Evolutionary conservation across 768 basidiomycete genomes (phyloP).

Genomic region (Mycena vulgaris): DNA sequence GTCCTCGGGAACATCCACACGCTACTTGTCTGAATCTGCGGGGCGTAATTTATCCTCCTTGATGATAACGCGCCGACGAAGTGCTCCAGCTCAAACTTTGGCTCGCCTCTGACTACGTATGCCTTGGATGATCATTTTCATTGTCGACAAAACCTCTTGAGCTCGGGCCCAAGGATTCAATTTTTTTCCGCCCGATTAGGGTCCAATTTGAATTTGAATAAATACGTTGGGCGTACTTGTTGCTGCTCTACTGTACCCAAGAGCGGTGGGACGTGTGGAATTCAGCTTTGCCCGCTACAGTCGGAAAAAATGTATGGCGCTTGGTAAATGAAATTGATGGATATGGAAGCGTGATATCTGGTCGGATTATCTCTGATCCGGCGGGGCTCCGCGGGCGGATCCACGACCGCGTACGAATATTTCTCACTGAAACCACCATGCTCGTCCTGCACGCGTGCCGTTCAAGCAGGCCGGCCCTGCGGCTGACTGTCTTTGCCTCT

Average conservation of each 20-base stretch:
- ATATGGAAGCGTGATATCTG: too few relatives aligned
- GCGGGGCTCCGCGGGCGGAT: not conserved
- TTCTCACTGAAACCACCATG: conserved; percentile 32
- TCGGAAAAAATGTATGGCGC: too few relatives aligned
- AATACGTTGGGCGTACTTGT: too few relatives aligned
- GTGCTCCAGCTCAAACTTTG: conserved; percentile 26
- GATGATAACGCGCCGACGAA: conserved; percentile 26
- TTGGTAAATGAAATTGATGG: too few relatives aligned
- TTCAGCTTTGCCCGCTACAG: too few relatives aligned
- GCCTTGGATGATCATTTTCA: too few relatives aligned
- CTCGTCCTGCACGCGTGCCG: conserved; percentile 25
- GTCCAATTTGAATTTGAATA: too few relatives aligned
- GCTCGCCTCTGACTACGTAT: conserved; percentile 21
- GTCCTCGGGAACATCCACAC: not conserved
- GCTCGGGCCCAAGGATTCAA: too few relatives aligned
- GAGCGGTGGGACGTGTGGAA: too few relatives aligned
- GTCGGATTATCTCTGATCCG: not conserved
- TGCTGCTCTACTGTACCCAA: too few relatives aligned
- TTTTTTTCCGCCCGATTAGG: too few relatives aligned
- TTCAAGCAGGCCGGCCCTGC: conserved; percentile 37
- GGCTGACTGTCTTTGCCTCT: conserved; percentile 39
- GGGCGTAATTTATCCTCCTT: conserved; percentile 23
- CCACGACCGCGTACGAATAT: not conserved
- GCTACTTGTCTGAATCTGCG: not conserved
- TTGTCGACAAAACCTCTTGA: too few relatives aligned